Evolutionary conservation across 257 asterid genomes (phyloP).

Genomic region (Penstemon eatonii): DNA sequence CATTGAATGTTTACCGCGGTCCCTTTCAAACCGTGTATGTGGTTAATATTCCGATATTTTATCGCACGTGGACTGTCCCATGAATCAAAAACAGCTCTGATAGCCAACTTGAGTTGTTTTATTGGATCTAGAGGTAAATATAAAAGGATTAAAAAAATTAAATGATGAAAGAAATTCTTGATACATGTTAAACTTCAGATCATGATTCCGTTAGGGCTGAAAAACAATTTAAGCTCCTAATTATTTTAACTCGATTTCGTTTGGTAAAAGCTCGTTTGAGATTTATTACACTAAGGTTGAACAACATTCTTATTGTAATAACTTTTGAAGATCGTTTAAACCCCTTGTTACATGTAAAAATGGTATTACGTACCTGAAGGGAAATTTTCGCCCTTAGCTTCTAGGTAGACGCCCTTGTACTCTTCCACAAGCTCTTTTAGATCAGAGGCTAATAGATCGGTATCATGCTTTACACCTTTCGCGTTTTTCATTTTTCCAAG

Average conservation of each 20-base stretch:
- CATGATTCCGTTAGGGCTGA: too few relatives aligned
- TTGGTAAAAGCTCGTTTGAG: too few relatives aligned
- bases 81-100: conserved; percentile 87
- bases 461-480: conserved; percentile 68
- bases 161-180: too few relatives aligned
- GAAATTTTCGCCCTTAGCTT: conserved; percentile 76
- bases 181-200: not conserved
- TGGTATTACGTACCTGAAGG: conserved; percentile 63
- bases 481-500: conserved; percentile 58
- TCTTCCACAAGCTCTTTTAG: conserved; percentile 82
- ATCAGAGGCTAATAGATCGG: conserved; percentile 79
- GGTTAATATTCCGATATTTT: conserved; percentile 79
- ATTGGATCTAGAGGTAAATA: conserved; percentile 56
- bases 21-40: conserved; percentile 85
- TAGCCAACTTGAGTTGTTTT: conserved; percentile 80
- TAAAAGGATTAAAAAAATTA: not conserved
- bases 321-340: too few relatives aligned
- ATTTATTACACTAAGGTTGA: too few relatives aligned
- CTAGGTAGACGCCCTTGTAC: conserved; percentile 73
- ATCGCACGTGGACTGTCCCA: conserved; percentile 96
- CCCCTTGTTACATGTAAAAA: too few relatives aligned
- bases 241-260: too few relatives aligned
- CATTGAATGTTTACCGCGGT: conserved; percentile 95
- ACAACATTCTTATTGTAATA: too few relatives aligned
- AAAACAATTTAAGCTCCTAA: too few relatives aligned